Percentiles rank a stretch among this genome's conserved stretches.
phyloP scores from a whole-genome alignment of 1,139 yeast species.

The Candida tetrigidarum region DNA sequence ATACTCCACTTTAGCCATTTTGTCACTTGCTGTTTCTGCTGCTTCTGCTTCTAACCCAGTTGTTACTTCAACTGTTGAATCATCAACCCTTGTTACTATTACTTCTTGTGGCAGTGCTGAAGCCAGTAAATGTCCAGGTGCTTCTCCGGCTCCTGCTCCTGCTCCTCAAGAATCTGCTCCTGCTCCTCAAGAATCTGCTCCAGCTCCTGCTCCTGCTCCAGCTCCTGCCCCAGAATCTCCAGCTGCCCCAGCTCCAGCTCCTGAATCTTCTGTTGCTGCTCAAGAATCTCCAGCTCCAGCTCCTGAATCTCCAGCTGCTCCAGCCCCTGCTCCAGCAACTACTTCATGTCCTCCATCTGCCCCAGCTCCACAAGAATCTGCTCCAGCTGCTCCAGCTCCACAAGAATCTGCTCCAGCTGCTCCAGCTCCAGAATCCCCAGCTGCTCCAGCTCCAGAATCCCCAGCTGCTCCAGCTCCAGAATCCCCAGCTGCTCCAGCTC shows the following conservation, averaged over 20 bases:
- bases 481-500: background rate
- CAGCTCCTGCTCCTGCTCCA: conserved; percentile 2
- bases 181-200: background rate
- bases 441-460: conserved; percentile 1
- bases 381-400: background rate
- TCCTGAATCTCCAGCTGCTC: conserved; percentile 4
- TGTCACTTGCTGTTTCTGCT: conserved; percentile 42
- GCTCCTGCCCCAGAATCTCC: background rate
- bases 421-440: background rate
- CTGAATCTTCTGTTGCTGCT: no score
- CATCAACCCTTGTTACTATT: conserved; percentile 34
- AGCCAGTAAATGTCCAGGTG: conserved; percentile 47
- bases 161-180: conserved; percentile 18
- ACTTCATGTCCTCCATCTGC: conserved; percentile 4
- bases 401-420: background rate
- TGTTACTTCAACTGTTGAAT: conserved; percentile 31
- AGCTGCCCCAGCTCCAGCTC: conserved; percentile 3
- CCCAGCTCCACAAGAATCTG: background rate
- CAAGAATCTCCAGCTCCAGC: conserved; percentile 3
- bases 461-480: conserved; percentile 13
- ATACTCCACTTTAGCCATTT: conserved; percentile 51
- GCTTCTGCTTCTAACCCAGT: conserved; percentile 33
- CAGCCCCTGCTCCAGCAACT: conserved; percentile 2
- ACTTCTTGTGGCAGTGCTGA: conserved; percentile 42
- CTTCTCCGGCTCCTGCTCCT: conserved; percentile 1